Conservation (phyloP, 805 yeast genomes). For the Candida railenensis region DNA sequence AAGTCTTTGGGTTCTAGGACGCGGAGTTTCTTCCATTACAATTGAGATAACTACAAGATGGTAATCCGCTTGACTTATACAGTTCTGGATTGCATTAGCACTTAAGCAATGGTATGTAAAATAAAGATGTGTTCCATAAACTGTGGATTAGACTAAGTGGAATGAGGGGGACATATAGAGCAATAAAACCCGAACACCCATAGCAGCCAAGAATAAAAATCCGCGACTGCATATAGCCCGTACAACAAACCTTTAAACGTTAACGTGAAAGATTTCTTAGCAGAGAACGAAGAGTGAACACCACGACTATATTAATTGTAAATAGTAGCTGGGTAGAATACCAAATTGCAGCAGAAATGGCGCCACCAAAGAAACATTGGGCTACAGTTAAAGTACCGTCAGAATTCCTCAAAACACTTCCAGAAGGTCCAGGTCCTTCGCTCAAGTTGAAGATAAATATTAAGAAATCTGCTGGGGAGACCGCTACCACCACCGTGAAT, state of each 20-base stretch:
- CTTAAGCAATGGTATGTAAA: too few species aligned
- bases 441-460: not conserved
- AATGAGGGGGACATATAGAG: not conserved
- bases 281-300: not conserved
- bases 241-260: too few species aligned
- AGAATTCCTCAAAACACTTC: conserved; percentile 30
- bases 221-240: not conserved
- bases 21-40: not conserved
- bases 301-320: not conserved
- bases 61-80: too few species aligned
- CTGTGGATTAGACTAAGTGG: not conserved
- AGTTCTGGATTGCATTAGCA: too few species aligned
- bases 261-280: too few species aligned
- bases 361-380: conserved; percentile 32
- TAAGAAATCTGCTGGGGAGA: conserved; percentile 5
- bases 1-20: conserved; percentile 11
- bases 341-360: conserved; percentile 29
- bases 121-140: too few species aligned
- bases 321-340: not conserved
- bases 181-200: not conserved
- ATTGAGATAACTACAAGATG: too few species aligned
- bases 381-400: conserved; percentile 33
- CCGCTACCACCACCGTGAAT: not conserved
- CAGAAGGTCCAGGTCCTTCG: conserved; percentile 12
- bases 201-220: not conserved